Conservation (phyloP, 176 grass and related monocot genomes). For the Metroxylon sagu region DNA sequence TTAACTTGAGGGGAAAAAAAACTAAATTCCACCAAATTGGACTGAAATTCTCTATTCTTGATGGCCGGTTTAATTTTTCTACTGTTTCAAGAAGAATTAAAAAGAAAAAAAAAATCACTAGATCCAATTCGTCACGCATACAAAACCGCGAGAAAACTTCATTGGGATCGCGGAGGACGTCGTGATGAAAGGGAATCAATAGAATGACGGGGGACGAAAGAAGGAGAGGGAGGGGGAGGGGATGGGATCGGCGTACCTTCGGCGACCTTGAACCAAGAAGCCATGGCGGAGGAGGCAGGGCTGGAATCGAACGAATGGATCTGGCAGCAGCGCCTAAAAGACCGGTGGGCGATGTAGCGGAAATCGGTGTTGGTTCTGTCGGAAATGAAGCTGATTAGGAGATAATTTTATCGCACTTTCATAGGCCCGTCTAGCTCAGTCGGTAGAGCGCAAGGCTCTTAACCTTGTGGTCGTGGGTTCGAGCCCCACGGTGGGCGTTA, state of each 20-base stretch:
- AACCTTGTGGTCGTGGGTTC: slow-evolving; percentile 35
- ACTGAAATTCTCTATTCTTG: too few relatives aligned
- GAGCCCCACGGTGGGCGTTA: slow-evolving; percentile 24
- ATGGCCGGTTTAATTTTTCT: too few relatives aligned
- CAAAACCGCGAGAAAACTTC: too few relatives aligned
- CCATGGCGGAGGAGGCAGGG: slow-evolving; percentile 28
- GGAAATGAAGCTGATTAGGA: too few relatives aligned
- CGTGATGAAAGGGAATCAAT: too few relatives aligned
- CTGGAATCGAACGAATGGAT: background rate
- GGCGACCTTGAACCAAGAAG: slow-evolving; percentile 95
- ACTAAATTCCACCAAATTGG: too few relatives aligned
- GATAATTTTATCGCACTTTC: too few relatives aligned
- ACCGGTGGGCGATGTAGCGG: background rate
- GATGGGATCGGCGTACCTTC: slow-evolving; percentile 62
- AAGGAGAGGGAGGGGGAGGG: slow-evolving; percentile 6
- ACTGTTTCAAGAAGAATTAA: too few relatives aligned
- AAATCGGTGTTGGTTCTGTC: background rate
- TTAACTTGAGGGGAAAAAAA: too few relatives aligned
- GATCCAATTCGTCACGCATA: too few relatives aligned
- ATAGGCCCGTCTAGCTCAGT: slow-evolving; percentile 16
- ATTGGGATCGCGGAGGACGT: too few relatives aligned
- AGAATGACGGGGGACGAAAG: slow-evolving; percentile 8
- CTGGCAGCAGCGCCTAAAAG: slow-evolving; percentile 1
- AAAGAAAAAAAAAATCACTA: too few relatives aligned
- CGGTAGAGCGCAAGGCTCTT: slow-evolving; percentile 33